These are phyloP conservation scores for Erythrophleum ivorense DNA, from an alignment of 331 rosid species.

Conservation along the genomic window DNA sequence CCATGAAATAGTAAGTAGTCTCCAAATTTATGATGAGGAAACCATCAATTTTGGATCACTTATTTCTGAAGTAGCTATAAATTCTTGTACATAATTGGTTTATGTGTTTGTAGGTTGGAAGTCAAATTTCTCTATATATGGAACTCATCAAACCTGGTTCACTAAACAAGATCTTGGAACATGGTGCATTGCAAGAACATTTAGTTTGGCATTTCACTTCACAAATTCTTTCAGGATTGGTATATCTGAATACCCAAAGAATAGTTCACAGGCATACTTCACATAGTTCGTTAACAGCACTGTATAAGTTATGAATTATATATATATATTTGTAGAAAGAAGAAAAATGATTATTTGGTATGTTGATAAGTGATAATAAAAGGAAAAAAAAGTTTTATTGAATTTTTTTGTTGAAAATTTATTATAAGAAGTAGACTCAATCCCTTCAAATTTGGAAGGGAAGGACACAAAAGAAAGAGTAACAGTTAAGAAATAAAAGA, in stretches of 20 bases:
- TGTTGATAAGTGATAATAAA: no score
- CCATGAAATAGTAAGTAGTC: constrained; percentile 52
- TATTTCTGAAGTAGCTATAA: no score
- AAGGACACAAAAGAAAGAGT: no score
- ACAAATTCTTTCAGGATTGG: constrained; percentile 47
- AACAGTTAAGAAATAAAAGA: no score
- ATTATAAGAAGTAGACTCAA: no score
- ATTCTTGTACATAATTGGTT: background rate
- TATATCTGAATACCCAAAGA: constrained; percentile 53
- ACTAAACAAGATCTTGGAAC: background rate
- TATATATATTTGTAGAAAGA: no score
- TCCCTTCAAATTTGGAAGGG: no score
- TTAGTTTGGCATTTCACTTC: constrained; percentile 47
- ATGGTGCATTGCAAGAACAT: constrained; percentile 18
- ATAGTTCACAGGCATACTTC: constrained; percentile 58
- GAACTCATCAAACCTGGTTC: background rate
- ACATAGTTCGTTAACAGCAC: no score
- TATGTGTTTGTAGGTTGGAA: background rate
- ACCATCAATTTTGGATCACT: background rate
- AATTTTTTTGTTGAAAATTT: no score
- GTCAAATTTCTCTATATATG: background rate
- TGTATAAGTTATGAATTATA: background rate
- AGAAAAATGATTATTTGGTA: no score
- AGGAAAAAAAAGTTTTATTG: no score
- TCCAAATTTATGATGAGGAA: background rate